phyloP scores from a whole-genome alignment of 2,329 filamentous ascomycete genomes.

The Rutstroemia sp. region DNA sequence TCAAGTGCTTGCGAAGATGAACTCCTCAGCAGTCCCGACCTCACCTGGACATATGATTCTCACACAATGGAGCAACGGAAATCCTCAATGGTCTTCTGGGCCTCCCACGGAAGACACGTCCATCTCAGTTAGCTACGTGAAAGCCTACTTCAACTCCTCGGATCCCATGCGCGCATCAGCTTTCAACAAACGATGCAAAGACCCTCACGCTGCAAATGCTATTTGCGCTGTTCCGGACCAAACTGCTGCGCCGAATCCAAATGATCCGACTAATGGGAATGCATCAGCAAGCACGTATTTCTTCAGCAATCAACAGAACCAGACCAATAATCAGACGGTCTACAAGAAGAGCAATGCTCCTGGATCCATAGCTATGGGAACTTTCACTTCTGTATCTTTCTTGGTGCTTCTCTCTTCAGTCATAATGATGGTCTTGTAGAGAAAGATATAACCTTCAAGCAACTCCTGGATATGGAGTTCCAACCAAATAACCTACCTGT shows the following conservation, averaged over 20 bases:
- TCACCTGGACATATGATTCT: constrained; percentile 59
- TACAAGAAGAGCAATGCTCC: constrained; percentile 22
- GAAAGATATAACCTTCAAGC: too few relatives aligned
- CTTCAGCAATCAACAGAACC: constrained; percentile 40
- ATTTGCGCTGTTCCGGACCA: constrained; percentile 46
- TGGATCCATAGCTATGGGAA: background rate
- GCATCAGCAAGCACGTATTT: constrained; percentile 36
- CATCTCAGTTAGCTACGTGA: constrained; percentile 61
- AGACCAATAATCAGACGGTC: constrained; percentile 42
- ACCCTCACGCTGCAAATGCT: constrained; percentile 31
- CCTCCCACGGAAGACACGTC: constrained; percentile 57
- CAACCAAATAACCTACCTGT: too few relatives aligned
- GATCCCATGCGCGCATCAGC: constrained; percentile 31
- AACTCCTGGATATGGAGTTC: too few relatives aligned
- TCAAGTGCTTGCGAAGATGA: constrained; percentile 47
- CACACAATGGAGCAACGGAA: constrained; percentile 74
- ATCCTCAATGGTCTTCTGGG: constrained; percentile 61
- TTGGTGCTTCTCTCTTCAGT: background rate
- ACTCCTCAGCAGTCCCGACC: constrained; percentile 47
- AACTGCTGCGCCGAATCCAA: constrained; percentile 29
- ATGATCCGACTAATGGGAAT: constrained; percentile 19
- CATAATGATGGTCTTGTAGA: background rate
- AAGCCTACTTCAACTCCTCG: constrained; percentile 74
- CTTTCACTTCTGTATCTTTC: background rate
- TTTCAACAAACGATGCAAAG: constrained; percentile 35